Percentiles rank a stretch among this genome's conserved stretches.
These are phyloP conservation scores for Deuterostichococcus epilithicus DNA, from an alignment of 139 green algal species.

Conservation along the genomic window DNA sequence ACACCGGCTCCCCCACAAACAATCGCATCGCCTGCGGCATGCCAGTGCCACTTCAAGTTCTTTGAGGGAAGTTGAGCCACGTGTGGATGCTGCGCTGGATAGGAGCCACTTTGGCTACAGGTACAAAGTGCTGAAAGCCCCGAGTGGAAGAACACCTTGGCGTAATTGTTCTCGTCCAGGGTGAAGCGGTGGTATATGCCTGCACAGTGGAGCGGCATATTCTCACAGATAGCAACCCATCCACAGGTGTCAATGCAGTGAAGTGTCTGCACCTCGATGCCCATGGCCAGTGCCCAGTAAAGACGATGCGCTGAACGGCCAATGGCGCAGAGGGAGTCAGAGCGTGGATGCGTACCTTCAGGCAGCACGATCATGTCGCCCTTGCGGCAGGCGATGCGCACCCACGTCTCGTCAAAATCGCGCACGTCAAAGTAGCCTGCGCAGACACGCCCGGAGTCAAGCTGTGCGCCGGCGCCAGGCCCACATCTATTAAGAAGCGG, in stretches of 20 bases:
- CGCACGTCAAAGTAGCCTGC: conserved; percentile 96
- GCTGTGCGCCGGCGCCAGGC: too few species aligned
- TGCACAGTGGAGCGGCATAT: not conserved
- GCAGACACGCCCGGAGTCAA: not conserved
- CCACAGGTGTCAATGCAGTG: too few species aligned
- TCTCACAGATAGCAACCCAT: too few species aligned
- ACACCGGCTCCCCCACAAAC: conserved; percentile 92
- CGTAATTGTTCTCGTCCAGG: conserved; percentile 80
- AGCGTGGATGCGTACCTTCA: conserved; percentile 27
- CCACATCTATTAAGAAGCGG: too few species aligned
- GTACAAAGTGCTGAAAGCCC: not conserved
- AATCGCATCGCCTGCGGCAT: conserved; percentile 78
- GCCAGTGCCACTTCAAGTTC: too few species aligned
- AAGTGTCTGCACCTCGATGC: too few species aligned
- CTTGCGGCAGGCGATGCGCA: conserved; percentile 75
- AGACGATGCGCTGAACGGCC: not conserved
- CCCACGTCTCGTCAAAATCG: conserved; percentile 84
- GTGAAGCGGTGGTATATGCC: conserved; percentile 98
- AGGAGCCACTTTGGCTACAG: not conserved
- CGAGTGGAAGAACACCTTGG: conserved; percentile 65
- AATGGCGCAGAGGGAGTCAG: not conserved
- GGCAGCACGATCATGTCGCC: conserved; percentile 90
- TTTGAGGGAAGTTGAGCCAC: too few species aligned
- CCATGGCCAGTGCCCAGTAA: too few species aligned
- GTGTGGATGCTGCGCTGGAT: too few species aligned